Conservation (phyloP, 2,329 filamentous ascomycete species). For the Hypoxylon sp. region DNA sequence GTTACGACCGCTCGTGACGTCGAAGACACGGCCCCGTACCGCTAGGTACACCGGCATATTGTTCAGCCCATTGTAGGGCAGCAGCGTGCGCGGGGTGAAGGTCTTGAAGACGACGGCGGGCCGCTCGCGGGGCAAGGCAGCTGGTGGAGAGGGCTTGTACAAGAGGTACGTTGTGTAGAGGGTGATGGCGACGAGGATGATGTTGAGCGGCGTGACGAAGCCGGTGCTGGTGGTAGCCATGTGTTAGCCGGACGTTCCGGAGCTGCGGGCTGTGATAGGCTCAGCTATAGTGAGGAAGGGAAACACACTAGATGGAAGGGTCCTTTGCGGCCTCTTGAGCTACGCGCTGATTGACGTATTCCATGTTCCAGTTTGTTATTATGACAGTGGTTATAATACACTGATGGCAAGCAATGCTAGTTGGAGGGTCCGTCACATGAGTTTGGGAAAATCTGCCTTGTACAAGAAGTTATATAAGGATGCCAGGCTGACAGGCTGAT, state of each 20-base stretch:
- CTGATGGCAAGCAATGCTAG: not conserved
- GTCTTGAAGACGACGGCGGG: conserved; percentile 72
- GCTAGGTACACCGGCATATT: conserved; percentile 84
- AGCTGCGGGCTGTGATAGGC: conserved; percentile 10
- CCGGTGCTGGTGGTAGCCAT: conserved; percentile 51
- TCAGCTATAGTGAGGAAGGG: conserved; percentile 3
- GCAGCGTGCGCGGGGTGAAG: conserved; percentile 83
- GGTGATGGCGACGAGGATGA: conserved; percentile 67
- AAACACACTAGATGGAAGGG: conserved; percentile 52
- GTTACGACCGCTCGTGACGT: conserved; percentile 86
- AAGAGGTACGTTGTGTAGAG: conserved; percentile 69
- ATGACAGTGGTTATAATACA: not conserved
- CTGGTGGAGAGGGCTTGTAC: conserved; percentile 61
- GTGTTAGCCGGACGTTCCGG: conserved; percentile 34
- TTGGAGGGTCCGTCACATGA: not conserved
- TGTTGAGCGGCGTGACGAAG: conserved; percentile 71
- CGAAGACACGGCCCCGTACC: conserved; percentile 92
- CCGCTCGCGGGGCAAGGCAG: conserved; percentile 63
- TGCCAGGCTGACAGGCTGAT: not conserved
- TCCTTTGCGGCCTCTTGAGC: conserved; percentile 64
- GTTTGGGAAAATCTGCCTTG: not conserved
- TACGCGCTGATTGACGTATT: conserved; percentile 68
- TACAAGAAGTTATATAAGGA: not conserved
- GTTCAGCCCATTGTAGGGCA: conserved; percentile 83
- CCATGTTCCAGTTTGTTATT: conserved; percentile 57